Evolutionary conservation across 805 yeast species (phyloP).

Genomic region (Suhomyces vadensis): DNA sequence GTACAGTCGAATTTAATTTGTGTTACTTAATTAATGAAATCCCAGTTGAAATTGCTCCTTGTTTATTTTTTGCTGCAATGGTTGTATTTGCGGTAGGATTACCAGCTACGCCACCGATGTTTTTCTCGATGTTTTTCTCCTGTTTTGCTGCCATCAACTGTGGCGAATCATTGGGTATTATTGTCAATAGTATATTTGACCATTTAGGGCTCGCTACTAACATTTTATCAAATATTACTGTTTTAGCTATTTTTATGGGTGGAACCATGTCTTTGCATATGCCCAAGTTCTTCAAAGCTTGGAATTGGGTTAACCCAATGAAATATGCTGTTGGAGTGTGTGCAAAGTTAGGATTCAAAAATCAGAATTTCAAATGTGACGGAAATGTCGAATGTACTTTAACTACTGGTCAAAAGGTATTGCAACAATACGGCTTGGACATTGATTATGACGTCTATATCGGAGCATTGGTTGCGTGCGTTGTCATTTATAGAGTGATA

Average conservation of each 20-base stretch:
- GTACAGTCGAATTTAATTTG: slow-evolving; percentile 20
- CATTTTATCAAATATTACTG: slow-evolving; percentile 19
- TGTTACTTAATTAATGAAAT: slow-evolving; percentile 27
- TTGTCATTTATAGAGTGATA: slow-evolving; percentile 34
- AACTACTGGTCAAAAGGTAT: slow-evolving; percentile 33
- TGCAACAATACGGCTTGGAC: slow-evolving; percentile 31
- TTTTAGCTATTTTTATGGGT: slow-evolving; percentile 29
- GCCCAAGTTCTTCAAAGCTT: slow-evolving; percentile 25
- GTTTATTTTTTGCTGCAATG: slow-evolving; percentile 20
- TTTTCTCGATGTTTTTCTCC: slow-evolving; percentile 19
- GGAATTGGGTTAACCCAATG: slow-evolving; percentile 26
- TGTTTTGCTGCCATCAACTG: slow-evolving; percentile 20
- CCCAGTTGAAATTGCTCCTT: slow-evolving; percentile 25
- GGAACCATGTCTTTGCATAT: slow-evolving; percentile 33
- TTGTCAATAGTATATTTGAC: slow-evolving; percentile 23
- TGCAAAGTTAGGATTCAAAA: slow-evolving; percentile 21
- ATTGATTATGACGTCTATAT: slow-evolving; percentile 27
- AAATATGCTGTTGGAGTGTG: slow-evolving; percentile 26
- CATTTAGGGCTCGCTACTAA: slow-evolving; percentile 29
- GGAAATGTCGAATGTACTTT: slow-evolving; percentile 22
- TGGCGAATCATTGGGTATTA: slow-evolving; percentile 30
- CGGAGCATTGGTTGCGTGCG: slow-evolving; percentile 39
- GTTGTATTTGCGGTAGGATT: slow-evolving; percentile 25
- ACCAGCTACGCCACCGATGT: slow-evolving; percentile 26
- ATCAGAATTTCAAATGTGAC: slow-evolving; percentile 19